Conservation (phyloP, 2,329 filamentous ascomycete species). For the Alternaria brassicicola region DNA sequence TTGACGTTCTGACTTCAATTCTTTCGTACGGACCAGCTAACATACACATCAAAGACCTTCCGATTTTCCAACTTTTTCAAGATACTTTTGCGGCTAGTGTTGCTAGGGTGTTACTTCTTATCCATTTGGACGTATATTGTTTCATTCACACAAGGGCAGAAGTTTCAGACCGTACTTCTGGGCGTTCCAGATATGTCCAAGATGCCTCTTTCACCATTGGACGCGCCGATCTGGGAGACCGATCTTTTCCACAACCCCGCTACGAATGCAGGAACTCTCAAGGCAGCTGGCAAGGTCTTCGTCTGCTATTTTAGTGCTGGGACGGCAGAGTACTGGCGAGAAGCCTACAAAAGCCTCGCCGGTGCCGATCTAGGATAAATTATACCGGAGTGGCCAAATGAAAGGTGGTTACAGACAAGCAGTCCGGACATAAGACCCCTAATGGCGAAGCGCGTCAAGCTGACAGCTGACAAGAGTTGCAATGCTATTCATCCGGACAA, state of each 20-base stretch:
- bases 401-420: conserved; percentile 37
- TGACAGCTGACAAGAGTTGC: conserved; percentile 39
- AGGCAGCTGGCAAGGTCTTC: conserved; percentile 35
- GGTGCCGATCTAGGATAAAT: conserved; percentile 34
- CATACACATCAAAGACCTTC: background rate
- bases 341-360: conserved; percentile 34
- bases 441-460: conserved; percentile 39
- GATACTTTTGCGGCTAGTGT: conserved; percentile 15
- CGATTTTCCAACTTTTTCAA: background rate
- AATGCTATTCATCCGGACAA: conserved; percentile 45
- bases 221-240: conserved; percentile 40
- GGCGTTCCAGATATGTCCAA: conserved; percentile 36
- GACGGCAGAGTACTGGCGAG: conserved; percentile 38
- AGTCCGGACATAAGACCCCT: conserved; percentile 34
- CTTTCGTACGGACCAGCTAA: background rate
- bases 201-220: conserved; percentile 32
- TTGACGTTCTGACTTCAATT: background rate
- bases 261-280: conserved; percentile 27
- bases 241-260: conserved; percentile 40
- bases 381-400: conserved; percentile 39
- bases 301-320: conserved; percentile 45
- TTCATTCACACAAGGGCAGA: conserved; percentile 31
- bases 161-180: conserved; percentile 37
- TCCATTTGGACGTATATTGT: conserved; percentile 12
- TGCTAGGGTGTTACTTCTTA: background rate